Conservation (phyloP, 768 basidiomycete species). For the Termitomyces sp. region DNA sequence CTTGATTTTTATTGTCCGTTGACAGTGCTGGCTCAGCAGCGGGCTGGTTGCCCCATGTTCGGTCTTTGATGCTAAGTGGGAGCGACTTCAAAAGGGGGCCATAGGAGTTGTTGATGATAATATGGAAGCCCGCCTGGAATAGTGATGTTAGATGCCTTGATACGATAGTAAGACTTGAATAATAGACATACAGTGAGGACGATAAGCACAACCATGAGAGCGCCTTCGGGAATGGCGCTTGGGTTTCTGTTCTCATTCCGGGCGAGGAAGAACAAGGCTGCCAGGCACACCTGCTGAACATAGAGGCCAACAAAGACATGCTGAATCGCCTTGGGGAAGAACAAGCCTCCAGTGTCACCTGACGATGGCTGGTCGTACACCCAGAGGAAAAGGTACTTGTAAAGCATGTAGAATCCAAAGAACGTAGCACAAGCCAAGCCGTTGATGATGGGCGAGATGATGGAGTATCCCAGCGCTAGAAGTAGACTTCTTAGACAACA, state of each 20-base stretch:
- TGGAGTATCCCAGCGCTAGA: conserved; percentile 72
- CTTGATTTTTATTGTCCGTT: not conserved
- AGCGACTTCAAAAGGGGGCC: conserved; percentile 72
- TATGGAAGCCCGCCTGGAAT: conserved; percentile 65
- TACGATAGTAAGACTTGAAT: not conserved
- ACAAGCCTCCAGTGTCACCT: conserved; percentile 86
- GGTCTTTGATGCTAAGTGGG: conserved; percentile 77
- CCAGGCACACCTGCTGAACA: conserved; percentile 57
- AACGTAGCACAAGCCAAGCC: conserved; percentile 84
- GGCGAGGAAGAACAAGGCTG: conserved; percentile 70
- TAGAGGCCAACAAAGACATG: conserved; percentile 95
- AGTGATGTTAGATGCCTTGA: too few species aligned
- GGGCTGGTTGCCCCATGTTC: conserved; percentile 41
- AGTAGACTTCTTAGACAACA: conserved; percentile 6
- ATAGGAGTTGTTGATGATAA: conserved; percentile 76
- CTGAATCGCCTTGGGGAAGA: conserved; percentile 93
- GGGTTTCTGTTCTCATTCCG: conserved; percentile 49
- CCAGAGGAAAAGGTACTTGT: conserved; percentile 87
- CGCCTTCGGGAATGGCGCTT: conserved; percentile 70
- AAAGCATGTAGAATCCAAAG: conserved; percentile 78
- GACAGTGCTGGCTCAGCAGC: not conserved
- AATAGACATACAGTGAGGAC: conserved; percentile 66
- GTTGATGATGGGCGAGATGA: conserved; percentile 93
- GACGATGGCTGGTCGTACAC: conserved; percentile 67
- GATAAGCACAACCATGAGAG: conserved; percentile 84